Percentiles rank a stretch among this genome's conserved stretches.
Conservation (phyloP, 768 basidiomycete genomes). For the Tylopilus rubrobrunneus region DNA sequence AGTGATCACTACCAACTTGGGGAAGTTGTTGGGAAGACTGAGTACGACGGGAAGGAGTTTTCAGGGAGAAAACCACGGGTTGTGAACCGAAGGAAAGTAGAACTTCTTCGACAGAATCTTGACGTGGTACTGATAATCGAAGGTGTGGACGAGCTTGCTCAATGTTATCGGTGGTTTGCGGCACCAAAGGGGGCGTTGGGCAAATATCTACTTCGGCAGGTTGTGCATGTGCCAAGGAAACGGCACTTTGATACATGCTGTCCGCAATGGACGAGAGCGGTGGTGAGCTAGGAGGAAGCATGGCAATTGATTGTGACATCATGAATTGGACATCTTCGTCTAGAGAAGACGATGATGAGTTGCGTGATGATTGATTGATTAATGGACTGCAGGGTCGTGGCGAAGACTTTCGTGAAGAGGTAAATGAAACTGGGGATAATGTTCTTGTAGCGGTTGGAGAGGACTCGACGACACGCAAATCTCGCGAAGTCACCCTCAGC, state of each 20-base stretch:
- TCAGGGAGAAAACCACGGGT: constrained; percentile 54
- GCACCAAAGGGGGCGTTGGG: neutral
- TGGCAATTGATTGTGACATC: constrained; percentile 75
- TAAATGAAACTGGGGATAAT: constrained; percentile 25
- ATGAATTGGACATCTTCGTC: constrained; percentile 62
- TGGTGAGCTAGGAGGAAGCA: constrained; percentile 46
- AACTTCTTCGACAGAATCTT: constrained; percentile 35
- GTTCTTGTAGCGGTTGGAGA: constrained; percentile 21
- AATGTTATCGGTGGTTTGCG: neutral
- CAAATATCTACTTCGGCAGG: neutral
- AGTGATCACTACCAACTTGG: constrained; percentile 4
- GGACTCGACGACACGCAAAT: constrained; percentile 32
- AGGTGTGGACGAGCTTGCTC: constrained; percentile 4
- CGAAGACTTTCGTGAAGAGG: constrained; percentile 13
- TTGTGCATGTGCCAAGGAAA: constrained; percentile 36
- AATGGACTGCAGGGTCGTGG: constrained; percentile 2
- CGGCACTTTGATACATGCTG: constrained; percentile 78
- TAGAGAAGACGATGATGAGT: constrained; percentile 55
- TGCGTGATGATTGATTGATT: constrained; percentile 33
- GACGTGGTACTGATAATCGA: constrained; percentile 6
- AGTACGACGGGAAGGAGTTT: constrained; percentile 37
- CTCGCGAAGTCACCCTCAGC: constrained; percentile 48
- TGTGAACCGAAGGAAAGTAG: constrained; percentile 62
- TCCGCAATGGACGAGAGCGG: constrained; percentile 51
- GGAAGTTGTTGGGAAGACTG: constrained; percentile 9